Evolutionary conservation across 306 rosid species (phyloP).

Genomic region (Glycyrrhiza uralensis): DNA sequence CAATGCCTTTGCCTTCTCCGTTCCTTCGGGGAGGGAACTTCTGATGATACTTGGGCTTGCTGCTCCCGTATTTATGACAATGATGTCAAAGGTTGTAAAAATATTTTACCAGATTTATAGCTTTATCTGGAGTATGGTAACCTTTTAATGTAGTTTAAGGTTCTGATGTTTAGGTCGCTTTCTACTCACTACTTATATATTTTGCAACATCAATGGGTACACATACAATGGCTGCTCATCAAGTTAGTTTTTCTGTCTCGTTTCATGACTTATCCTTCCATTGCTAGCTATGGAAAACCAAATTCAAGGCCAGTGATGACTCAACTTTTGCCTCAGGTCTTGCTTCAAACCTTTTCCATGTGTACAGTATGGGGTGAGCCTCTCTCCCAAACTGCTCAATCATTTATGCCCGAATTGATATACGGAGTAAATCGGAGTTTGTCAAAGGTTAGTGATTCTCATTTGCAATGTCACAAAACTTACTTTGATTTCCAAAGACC

Average conservation of each 20-base stretch:
- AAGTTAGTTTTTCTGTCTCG: slow-evolving; percentile 46
- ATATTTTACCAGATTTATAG: slow-evolving; percentile 3
- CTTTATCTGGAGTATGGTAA: not conserved
- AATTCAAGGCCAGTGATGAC: slow-evolving; percentile 21
- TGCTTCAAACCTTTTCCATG: slow-evolving; percentile 74
- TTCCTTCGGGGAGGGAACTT: slow-evolving; percentile 71
- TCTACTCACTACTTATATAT: slow-evolving; percentile 69
- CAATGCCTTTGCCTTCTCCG: slow-evolving; percentile 54
- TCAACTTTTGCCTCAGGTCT: slow-evolving; percentile 56
- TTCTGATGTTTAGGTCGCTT: slow-evolving; percentile 63
- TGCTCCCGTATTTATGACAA: slow-evolving; percentile 73
- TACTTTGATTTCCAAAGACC: slow-evolving; percentile 10
- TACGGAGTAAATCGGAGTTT: slow-evolving; percentile 61
- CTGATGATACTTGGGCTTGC: slow-evolving; percentile 55
- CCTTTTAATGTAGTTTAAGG: slow-evolving; percentile 11
- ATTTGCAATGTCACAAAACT: slow-evolving; percentile 4
- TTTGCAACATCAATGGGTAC: slow-evolving; percentile 90
- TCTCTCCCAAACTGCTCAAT: slow-evolving; percentile 92
- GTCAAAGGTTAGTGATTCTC: slow-evolving; percentile 61
- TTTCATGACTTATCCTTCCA: slow-evolving; percentile 16
- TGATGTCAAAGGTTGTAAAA: slow-evolving; percentile 75
- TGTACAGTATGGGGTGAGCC: slow-evolving; percentile 98
- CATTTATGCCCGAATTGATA: slow-evolving; percentile 88
- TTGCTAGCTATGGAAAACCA: slow-evolving; percentile 10
- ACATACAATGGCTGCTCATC: slow-evolving; percentile 90